Percentiles rank a stretch among this genome's conserved stretches.
phyloP scores from a whole-genome alignment of 139 green algal species.

The Astrephomene gubernaculifera region DNA sequence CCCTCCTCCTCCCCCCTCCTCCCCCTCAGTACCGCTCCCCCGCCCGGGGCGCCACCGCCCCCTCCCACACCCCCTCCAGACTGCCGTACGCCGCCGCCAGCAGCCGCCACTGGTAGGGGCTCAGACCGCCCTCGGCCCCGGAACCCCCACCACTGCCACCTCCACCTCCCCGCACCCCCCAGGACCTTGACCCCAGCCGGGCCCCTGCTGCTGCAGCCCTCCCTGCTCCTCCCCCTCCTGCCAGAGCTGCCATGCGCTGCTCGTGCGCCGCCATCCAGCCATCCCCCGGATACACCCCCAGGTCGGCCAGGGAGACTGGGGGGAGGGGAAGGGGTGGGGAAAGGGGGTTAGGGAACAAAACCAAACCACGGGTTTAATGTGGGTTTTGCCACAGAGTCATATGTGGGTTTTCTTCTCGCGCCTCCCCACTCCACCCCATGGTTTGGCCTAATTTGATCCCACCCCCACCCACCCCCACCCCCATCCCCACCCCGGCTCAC shows the following conservation, averaged over 20 bases:
- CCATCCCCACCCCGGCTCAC: constrained; percentile 10
- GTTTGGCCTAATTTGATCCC: neutral
- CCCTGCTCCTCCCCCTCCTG: neutral
- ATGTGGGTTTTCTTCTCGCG: neutral
- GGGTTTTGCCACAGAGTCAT: neutral
- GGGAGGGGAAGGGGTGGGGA: too few relatives aligned
- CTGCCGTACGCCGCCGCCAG: constrained; percentile 23
- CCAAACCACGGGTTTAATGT: neutral
- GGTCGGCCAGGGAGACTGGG: constrained; percentile 35
- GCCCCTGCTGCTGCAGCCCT: neutral
- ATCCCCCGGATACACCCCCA: constrained; percentile 39
- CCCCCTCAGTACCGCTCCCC: constrained; percentile 34
- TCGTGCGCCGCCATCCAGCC: constrained; percentile 35
- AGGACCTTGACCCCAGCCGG: too few relatives aligned
- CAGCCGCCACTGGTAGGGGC: constrained; percentile 7
- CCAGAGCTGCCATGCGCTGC: constrained; percentile 11
- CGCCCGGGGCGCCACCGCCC: neutral
- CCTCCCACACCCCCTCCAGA: constrained; percentile 36
- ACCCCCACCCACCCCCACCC: neutral
- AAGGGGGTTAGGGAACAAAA: neutral
- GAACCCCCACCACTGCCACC: neutral
- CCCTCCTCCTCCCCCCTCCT: too few relatives aligned
- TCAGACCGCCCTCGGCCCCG: neutral
- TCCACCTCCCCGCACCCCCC: neutral
- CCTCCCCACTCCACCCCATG: neutral